phyloP scores from a whole-genome alignment of 129 eudicot genomes.

The Escallonia rubra region DNA sequence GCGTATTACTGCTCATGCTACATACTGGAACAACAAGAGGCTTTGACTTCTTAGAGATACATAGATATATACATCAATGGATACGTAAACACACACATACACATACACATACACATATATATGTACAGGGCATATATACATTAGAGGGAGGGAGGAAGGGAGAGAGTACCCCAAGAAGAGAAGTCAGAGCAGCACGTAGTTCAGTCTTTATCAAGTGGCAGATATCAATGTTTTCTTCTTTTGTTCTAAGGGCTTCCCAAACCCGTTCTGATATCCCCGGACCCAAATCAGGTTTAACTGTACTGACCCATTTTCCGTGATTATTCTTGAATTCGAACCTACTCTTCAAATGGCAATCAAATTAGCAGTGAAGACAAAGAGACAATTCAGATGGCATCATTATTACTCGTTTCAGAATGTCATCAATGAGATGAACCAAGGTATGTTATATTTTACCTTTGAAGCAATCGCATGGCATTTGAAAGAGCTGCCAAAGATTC shows the following conservation, averaged over 20 bases:
- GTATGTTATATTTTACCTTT: constrained; percentile 37
- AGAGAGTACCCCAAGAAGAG: constrained; percentile 62
- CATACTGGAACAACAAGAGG: too few relatives aligned
- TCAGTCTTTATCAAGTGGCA: constrained; percentile 49
- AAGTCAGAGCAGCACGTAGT: constrained; percentile 56
- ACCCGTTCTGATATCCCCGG: constrained; percentile 76
- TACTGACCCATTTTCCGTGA: constrained; percentile 80
- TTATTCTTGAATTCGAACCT: constrained; percentile 90
- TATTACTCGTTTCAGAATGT: neutral
- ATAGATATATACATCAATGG: too few relatives aligned
- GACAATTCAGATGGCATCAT: neutral
- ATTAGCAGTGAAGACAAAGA: neutral
- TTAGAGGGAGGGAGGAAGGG: constrained; percentile 1
- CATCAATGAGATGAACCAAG: neutral
- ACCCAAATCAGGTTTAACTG: constrained; percentile 70
- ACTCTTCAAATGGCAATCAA: neutral
- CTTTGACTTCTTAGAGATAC: too few relatives aligned
- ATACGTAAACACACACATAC: too few relatives aligned
- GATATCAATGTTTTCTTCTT: constrained; percentile 44
- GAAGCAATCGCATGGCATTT: constrained; percentile 67
- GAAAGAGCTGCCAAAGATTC: constrained; percentile 77
- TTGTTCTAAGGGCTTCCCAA: constrained; percentile 52
- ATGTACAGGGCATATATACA: too few relatives aligned
- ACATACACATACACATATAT: too few relatives aligned
- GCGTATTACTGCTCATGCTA: too few relatives aligned